Percentiles rank a stretch among this genome's conserved stretches.
Conservation (phyloP, 768 basidiomycete species). For the Tulasnella sp. region DNA sequence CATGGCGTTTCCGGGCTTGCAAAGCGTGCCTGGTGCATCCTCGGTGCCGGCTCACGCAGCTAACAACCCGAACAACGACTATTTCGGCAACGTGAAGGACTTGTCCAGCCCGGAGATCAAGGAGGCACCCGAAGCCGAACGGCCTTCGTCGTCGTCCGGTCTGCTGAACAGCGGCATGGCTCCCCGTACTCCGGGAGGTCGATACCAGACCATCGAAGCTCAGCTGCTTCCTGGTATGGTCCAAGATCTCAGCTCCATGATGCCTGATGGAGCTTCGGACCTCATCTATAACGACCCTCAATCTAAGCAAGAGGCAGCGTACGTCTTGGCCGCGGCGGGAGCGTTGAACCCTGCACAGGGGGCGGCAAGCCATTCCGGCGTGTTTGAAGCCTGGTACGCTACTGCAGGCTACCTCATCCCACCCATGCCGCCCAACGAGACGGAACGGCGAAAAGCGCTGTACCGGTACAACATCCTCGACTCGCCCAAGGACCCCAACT, state of each 20-base stretch:
- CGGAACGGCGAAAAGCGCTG: conserved; percentile 77
- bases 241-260: not conserved
- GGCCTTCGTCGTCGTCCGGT: not conserved
- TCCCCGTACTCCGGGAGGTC: not conserved
- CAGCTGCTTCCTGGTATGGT: conserved; percentile 5
- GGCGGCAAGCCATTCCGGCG: not conserved
- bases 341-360: conserved; percentile 10
- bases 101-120: not conserved
- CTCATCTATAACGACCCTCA: not conserved
- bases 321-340: not conserved
- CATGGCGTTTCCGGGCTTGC: not conserved
- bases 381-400: conserved; percentile 14
- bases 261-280: not conserved
- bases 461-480: conserved; percentile 90
- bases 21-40: not conserved
- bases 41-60: not conserved
- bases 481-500: conserved; percentile 83
- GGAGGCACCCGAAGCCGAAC: not conserved
- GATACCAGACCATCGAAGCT: not conserved
- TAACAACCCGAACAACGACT: not conserved
- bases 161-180: not conserved
- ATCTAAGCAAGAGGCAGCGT: not conserved
- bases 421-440: conserved; percentile 83
- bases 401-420: conserved; percentile 58
- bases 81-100: not conserved